Evolutionary conservation across 371 early-diverging fungal genomes (phyloP).

Genomic region (Sporodiniella umbellata): DNA sequence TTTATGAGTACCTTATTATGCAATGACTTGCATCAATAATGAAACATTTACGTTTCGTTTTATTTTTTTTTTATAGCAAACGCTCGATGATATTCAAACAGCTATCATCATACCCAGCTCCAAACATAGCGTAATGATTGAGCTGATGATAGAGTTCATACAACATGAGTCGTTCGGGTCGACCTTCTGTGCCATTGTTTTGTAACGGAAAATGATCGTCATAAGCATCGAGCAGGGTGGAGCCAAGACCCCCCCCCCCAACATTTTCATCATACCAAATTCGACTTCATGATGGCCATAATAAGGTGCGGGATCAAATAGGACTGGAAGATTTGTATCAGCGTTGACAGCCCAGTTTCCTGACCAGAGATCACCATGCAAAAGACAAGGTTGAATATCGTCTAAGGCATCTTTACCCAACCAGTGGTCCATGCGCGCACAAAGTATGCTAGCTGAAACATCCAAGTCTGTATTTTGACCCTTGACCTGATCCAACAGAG

Average conservation of each 20-base stretch:
- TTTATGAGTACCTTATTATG: too few relatives aligned
- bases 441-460: background rate
- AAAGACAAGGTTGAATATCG: constrained; percentile 15
- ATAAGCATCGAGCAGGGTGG: constrained; percentile 13
- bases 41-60: too few relatives aligned
- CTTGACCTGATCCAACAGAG: constrained; percentile 9
- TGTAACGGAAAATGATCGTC: background rate
- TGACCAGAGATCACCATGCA: constrained; percentile 38
- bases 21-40: too few relatives aligned
- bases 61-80: constrained; percentile 5
- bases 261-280: constrained; percentile 36
- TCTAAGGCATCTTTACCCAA: constrained; percentile 5
- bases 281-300: constrained; percentile 37
- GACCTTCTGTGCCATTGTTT: too few relatives aligned
- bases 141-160: constrained; percentile 36
- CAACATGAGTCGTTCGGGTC: constrained; percentile 14
- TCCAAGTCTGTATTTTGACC: constrained; percentile 9
- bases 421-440: constrained; percentile 14
- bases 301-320: constrained; percentile 33
- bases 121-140: constrained; percentile 38
- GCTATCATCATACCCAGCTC: constrained; percentile 22
- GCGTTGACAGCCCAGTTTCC: constrained; percentile 28
- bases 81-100: constrained; percentile 20
- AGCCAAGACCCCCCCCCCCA: constrained; percentile 28
- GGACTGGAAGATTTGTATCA: constrained; percentile 11